Evolutionary conservation across 176 grass and related monocot genomes (phyloP).

Genomic region (Leersia perrieri): DNA sequence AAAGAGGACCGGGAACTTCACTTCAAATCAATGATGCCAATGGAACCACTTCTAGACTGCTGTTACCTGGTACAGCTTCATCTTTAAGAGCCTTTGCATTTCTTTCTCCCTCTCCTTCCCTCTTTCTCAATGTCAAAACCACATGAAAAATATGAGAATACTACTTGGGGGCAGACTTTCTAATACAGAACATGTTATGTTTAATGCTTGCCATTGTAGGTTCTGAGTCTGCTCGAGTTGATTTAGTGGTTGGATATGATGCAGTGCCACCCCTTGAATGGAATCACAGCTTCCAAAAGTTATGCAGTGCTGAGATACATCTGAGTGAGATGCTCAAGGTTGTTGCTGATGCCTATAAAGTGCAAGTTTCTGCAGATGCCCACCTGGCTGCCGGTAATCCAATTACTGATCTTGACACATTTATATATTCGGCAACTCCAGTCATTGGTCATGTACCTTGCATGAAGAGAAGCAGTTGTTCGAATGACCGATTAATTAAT

Average conservation of each 20-base stretch:
- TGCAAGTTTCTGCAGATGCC: slow-evolving; percentile 42
- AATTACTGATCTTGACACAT: slow-evolving; percentile 57
- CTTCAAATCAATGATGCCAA: slow-evolving; percentile 1
- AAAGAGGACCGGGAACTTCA: slow-evolving; percentile 35
- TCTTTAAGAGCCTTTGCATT: slow-evolving; percentile 21
- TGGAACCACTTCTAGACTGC: slow-evolving; percentile 14
- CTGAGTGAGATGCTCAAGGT: slow-evolving; percentile 47
- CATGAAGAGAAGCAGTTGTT: slow-evolving; percentile 30
- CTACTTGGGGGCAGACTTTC: neutral
- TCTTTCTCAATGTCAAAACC: neutral
- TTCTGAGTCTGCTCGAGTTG: neutral
- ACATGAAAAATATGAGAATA: slow-evolving; percentile 7
- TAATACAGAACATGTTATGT: slow-evolving; percentile 14
- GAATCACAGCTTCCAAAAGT: slow-evolving; percentile 13
- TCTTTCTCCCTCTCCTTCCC: slow-evolving; percentile 1
- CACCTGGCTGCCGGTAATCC: slow-evolving; percentile 38
- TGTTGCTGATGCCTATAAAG: slow-evolving; percentile 50
- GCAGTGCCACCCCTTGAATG: slow-evolving; percentile 7
- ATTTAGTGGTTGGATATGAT: neutral
- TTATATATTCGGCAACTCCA: slow-evolving; percentile 66
- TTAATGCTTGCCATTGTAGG: slow-evolving; percentile 29
- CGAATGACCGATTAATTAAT: slow-evolving; percentile 26
- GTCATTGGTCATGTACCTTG: slow-evolving; percentile 38
- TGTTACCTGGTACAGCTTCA: slow-evolving; percentile 33
- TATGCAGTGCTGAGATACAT: slow-evolving; percentile 26